Evolutionary conservation across 2,329 filamentous ascomycete species (phyloP).

Genomic region (Cytospora leucostoma): DNA sequence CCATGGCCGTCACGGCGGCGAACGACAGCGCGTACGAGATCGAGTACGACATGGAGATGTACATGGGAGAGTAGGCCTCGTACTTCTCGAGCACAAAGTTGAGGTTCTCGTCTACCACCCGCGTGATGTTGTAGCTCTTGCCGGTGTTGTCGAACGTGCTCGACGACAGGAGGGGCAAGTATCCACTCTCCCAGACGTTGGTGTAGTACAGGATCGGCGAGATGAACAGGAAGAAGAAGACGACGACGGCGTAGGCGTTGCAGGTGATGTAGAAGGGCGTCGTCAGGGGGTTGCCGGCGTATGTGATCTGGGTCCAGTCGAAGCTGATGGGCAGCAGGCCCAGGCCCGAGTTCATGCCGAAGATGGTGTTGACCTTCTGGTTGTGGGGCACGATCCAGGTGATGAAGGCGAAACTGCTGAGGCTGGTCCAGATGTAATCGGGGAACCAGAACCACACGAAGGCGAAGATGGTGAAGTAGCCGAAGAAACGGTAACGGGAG

Average conservation of each 20-base stretch:
- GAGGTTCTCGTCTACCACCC: slow-evolving; percentile 34
- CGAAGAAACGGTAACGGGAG: slow-evolving; percentile 39
- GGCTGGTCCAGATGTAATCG: slow-evolving; percentile 31
- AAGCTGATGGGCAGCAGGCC: slow-evolving; percentile 36
- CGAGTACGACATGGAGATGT: slow-evolving; percentile 40
- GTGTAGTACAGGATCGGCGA: slow-evolving; percentile 38
- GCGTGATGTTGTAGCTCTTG: slow-evolving; percentile 35
- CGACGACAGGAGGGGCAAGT: slow-evolving; percentile 36
- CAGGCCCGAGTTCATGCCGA: slow-evolving; percentile 30
- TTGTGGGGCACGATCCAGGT: slow-evolving; percentile 31
- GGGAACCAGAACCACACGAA: slow-evolving; percentile 36
- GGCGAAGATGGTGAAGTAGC: slow-evolving; percentile 34
- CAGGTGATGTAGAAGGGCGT: slow-evolving; percentile 38
- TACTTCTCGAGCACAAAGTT: slow-evolving; percentile 37
- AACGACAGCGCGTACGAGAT: slow-evolving; percentile 42
- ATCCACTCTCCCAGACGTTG: slow-evolving; percentile 38
- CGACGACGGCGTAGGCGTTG: slow-evolving; percentile 35
- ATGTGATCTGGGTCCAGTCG: slow-evolving; percentile 39
- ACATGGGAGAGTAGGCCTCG: slow-evolving; percentile 40
- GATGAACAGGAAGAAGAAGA: slow-evolving; percentile 37
- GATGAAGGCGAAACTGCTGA: slow-evolving; percentile 32
- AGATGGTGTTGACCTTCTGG: slow-evolving; percentile 31
- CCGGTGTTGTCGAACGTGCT: slow-evolving; percentile 39
- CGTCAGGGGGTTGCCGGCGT: slow-evolving; percentile 34
- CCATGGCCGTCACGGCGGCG: slow-evolving; percentile 38